These are phyloP conservation scores for Termitomyces sp. DNA, from an alignment of 768 basidiomycete species.

Conservation along the genomic window DNA sequence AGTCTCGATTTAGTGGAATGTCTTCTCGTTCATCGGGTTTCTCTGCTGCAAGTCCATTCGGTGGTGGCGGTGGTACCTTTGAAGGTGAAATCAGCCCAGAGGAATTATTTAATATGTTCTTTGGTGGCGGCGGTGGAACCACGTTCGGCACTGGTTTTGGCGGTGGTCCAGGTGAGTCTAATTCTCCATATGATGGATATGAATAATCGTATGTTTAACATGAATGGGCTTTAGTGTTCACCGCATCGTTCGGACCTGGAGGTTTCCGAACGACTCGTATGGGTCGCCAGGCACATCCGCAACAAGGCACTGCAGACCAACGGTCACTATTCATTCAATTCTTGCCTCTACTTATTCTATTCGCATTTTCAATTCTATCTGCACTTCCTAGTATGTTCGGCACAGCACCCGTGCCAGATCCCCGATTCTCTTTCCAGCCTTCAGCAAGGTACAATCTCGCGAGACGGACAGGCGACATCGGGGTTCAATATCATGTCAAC, in stretches of 20 bases:
- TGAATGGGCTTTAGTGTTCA: constrained; percentile 47
- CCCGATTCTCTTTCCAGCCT: constrained; percentile 65
- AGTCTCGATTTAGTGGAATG: constrained; percentile 73
- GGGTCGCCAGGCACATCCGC: constrained; percentile 32
- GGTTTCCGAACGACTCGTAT: constrained; percentile 72
- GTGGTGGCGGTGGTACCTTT: constrained; percentile 43
- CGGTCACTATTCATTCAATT: constrained; percentile 71
- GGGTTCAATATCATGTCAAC: constrained; percentile 84
- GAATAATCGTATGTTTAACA: background rate
- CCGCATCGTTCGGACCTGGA: constrained; percentile 73
- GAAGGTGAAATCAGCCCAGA: constrained; percentile 91
- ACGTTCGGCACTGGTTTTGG: constrained; percentile 47
- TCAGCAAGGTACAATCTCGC: constrained; percentile 61
- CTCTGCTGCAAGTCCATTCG: constrained; percentile 40
- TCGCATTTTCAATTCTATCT: constrained; percentile 79
- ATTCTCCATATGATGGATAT: background rate
- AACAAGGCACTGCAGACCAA: constrained; percentile 33
- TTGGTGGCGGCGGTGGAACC: constrained; percentile 73
- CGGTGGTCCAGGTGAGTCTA: constrained; percentile 45
- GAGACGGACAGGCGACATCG: constrained; percentile 63
- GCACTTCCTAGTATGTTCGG: constrained; percentile 73
- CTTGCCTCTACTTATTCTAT: constrained; percentile 77
- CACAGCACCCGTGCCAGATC: constrained; percentile 68
- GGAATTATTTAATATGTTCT: constrained; percentile 98
- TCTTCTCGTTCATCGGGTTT: constrained; percentile 49